Percentiles rank a stretch among this genome's conserved stretches.
These are phyloP conservation scores for Globisporangium cylindrosporum DNA, from an alignment of 352 stramenopile genomes.

Conservation along the genomic window DNA sequence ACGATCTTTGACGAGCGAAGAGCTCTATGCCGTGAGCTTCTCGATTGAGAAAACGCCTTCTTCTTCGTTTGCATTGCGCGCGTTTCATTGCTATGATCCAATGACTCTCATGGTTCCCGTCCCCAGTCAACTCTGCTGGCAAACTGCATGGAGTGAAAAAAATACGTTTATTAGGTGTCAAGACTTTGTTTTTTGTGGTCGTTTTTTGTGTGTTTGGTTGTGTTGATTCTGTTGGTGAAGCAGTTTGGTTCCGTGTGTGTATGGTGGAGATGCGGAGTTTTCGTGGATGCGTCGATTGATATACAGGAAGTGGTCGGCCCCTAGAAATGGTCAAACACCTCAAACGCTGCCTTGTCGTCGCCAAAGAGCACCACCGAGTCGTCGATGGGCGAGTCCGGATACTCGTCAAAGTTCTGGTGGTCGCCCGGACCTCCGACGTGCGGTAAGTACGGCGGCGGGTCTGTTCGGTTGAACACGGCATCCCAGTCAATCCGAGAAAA, in stretches of 20 bases:
- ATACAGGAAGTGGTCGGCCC: not conserved
- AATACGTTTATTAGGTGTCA: slow-evolving; percentile 12
- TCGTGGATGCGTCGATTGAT: not conserved
- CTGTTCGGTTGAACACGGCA: slow-evolving; percentile 63
- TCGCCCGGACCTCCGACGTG: slow-evolving; percentile 80
- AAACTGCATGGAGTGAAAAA: not conserved
- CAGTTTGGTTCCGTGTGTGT: not conserved
- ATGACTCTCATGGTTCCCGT: too few relatives aligned
- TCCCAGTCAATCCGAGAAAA: slow-evolving; percentile 88
- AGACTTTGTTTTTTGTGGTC: slow-evolving; percentile 1
- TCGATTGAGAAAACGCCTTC: too few relatives aligned
- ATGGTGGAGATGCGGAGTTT: not conserved
- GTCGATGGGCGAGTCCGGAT: slow-evolving; percentile 89
- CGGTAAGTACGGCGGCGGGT: slow-evolving; percentile 83
- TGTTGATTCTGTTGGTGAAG: not conserved
- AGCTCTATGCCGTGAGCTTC: too few relatives aligned
- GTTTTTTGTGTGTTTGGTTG: not conserved
- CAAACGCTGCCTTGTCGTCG: slow-evolving; percentile 81
- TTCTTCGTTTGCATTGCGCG: not conserved
- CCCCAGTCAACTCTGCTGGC: too few relatives aligned
- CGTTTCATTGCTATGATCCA: too few relatives aligned
- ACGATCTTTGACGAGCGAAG: too few relatives aligned
- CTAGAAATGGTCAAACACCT: slow-evolving; percentile 88
- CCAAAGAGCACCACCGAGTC: slow-evolving; percentile 79
- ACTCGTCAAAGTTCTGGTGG: slow-evolving; percentile 93